Evolutionary conservation across 176 grass and related monocot species (phyloP), one percentile per base, ranked within the genome.

Genomic region (Leersia perrieri): DNA sequence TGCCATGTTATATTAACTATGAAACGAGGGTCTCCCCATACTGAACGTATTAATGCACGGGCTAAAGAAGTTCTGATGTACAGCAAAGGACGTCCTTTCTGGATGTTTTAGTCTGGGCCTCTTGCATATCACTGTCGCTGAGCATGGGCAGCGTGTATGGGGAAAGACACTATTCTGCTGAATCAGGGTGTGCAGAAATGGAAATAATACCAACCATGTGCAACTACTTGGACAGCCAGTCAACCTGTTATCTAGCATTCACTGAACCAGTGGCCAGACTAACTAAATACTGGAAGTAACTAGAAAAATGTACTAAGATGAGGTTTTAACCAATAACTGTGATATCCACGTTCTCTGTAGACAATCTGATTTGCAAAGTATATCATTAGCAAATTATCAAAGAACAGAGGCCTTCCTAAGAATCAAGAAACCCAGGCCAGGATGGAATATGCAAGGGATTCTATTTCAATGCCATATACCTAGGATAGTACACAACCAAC

Each of bases 41-140:
- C 60, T 40, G 70, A 41, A 70, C 51, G 61, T 40, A 80, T 63
- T 70, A 62, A 80, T 74, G 49, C 47, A 88, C 57, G 31, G 31
- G 62, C 32, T 75, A 3, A 58, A 58, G 53, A 58, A 58, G 25
- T 58, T 7, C 22, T 58, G 53, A 58, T 58, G 8, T 25, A 25
- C 53, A 58, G 20, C 53, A 58, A 58, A 58, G 53, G 53, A 58
- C n/a, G 33, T 38, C 31, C 41, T 55, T 75, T 53, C 40, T 22
- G 60, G 16, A 14, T 15, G 39, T 69, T 66, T 45, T 38, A 64
- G 32, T 40, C 33, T 39, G 18, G 18, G 49, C 75, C 22, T 40
- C 25, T 30, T 28, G 41, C 31, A 29, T 41, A 80, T 70, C 51
- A 69, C 69, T 80, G 41, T 73, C 32, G 62, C 0, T 7, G 18